Evolutionary conservation across 768 basidiomycete genomes (phyloP).

Genomic region (Lentinula raphanica): DNA sequence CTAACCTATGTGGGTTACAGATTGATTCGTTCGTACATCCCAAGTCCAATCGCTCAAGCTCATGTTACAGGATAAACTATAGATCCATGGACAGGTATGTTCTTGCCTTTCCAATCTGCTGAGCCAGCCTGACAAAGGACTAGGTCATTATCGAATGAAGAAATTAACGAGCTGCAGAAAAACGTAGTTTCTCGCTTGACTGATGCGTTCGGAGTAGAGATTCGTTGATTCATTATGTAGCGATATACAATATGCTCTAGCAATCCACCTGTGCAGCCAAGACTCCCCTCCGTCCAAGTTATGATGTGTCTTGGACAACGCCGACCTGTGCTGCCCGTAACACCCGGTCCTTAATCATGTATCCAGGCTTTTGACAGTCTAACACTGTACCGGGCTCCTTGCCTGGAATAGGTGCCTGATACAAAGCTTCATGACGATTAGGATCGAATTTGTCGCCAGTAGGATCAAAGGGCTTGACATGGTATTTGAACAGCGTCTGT

Average conservation of each 20-base stretch:
- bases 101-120: neutral
- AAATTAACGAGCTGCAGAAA: slow-evolving; percentile 77
- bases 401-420: slow-evolving; percentile 86
- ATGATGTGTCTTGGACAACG: slow-evolving; percentile 66
- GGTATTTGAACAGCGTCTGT: slow-evolving; percentile 87
- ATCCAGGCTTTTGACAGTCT: slow-evolving; percentile 87
- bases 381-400: slow-evolving; percentile 87
- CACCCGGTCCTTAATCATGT: slow-evolving; percentile 90
- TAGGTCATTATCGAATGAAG: slow-evolving; percentile 85
- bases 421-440: slow-evolving; percentile 91
- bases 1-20: slow-evolving; percentile 43
- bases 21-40: slow-evolving; percentile 90
- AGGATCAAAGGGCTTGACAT: slow-evolving; percentile 88
- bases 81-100: slow-evolving; percentile 90
- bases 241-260: neutral
- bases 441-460: slow-evolving; percentile 93
- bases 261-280: neutral
- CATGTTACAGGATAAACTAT: slow-evolving; percentile 91
- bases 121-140: slow-evolving; percentile 8
- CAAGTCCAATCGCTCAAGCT: slow-evolving; percentile 71
- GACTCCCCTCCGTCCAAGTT: neutral
- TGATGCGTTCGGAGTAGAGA: slow-evolving; percentile 74
- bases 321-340: slow-evolving; percentile 96
- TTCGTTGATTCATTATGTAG: slow-evolving; percentile 51
- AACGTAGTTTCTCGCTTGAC: slow-evolving; percentile 51